Evolutionary conservation across 169 alveolate species (phyloP).

Genomic region (Eimeria tenella): DNA sequence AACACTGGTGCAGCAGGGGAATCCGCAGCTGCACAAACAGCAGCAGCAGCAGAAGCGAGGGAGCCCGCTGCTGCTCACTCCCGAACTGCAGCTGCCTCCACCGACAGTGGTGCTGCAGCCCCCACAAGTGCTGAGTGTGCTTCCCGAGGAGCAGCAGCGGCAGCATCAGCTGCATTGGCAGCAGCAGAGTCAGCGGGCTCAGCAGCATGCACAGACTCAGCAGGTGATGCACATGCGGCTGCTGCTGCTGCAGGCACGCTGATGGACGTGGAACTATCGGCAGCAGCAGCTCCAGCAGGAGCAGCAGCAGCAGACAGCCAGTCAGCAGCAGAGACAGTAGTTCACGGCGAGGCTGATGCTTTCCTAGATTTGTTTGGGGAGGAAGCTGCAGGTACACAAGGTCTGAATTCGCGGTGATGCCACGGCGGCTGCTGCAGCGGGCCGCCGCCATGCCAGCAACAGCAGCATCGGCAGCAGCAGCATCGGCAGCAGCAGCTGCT

Average conservation of each 20-base stretch:
- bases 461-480: conserved; percentile 36
- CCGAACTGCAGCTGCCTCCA: not conserved
- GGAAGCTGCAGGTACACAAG: not conserved
- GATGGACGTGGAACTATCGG: not conserved
- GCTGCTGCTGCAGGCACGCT: not conserved
- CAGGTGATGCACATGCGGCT: not conserved
- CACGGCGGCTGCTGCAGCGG: conserved; percentile 22
- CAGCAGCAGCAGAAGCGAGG: not conserved
- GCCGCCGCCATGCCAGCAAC: conserved; percentile 26
- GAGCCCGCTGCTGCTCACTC: not conserved
- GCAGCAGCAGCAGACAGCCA: not conserved
- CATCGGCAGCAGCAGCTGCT: not conserved
- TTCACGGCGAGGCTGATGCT: not conserved
- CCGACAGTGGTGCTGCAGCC: not conserved
- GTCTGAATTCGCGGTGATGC: not conserved
- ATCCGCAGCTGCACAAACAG: conserved; percentile 8
- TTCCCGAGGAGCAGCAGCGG: not conserved
- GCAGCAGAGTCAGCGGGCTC: not conserved
- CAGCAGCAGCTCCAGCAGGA: not conserved
- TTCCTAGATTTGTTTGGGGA: conserved; percentile 29
- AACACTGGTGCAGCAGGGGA: not conserved
- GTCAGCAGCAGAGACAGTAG: conserved; percentile 16
- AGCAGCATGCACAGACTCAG: not conserved
- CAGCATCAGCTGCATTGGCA: not conserved
- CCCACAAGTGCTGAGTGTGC: not conserved